Evolutionary conservation across 2,329 filamentous ascomycete genomes (phyloP), one percentile per base, ranked within the genome.

Genomic region (Lasiodiplodia sp.): DNA sequence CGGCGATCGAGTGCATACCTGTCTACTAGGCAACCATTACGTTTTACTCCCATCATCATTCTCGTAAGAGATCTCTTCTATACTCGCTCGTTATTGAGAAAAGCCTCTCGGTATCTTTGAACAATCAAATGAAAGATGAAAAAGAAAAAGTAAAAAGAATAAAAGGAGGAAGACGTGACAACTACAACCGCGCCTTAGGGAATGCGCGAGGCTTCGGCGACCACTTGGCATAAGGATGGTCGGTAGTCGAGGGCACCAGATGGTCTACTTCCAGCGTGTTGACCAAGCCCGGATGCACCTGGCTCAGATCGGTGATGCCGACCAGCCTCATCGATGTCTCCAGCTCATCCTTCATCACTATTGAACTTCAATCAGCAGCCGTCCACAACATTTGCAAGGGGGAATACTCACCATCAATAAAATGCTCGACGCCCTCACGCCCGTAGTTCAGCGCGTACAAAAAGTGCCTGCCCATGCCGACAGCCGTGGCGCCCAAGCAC

Each of bases 321-420:
- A 89, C 86, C 75, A 91, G 83, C 31, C 86, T 84, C 89, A 91
- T 91, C 2, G 88, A 88, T 2, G 86, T 89, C 71, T 89, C 85
- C 4, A 91, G 76, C 75, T 92, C 89, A 69, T 91, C 89, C 34
- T 78, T 75, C 52, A 84, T 73, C 31, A 84, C 75, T 73, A 38
- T 34, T 21, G n/a, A 23, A 6, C 31, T 4, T 6, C 25, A 4
- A 31, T 57, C n/a, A 57, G 31, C 31, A 25, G 52, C 16, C 3
- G 23, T 34, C 14, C 10, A 12, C 18, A 4, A 8, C 28, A 28
- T 28, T 28, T 18, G 18, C n/a, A 53, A n/a, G 5, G 12, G 10
- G 47, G 21, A 11, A 11, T 31, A 75, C 78, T 76, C 68, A 81
- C 79, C 71, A 66, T 81, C 77, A 62, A 79, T 73, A 38, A 75